Conservation (phyloP, 768 basidiomycete species). For the Grammothele lineata region DNA sequence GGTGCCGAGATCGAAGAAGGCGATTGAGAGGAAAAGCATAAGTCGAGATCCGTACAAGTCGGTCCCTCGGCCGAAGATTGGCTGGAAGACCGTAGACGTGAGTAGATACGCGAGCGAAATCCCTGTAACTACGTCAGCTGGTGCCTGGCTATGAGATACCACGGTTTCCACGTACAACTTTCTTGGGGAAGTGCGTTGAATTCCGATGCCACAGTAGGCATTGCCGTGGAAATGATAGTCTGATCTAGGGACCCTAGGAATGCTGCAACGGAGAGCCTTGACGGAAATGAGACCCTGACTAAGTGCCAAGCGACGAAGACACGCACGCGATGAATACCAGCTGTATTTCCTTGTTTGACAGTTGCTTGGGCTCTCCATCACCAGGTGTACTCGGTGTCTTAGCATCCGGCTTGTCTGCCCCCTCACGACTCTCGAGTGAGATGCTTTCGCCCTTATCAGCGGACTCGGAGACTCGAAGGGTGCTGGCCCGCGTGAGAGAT, state of each 20-base stretch:
- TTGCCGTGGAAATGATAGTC: slow-evolving; percentile 2
- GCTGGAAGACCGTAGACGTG: slow-evolving; percentile 6
- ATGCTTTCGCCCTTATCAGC: no score
- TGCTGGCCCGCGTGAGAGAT: no score
- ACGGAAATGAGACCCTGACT: not conserved
- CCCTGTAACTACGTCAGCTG: not conserved
- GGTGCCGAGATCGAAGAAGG: slow-evolving; percentile 3
- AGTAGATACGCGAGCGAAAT: slow-evolving; percentile 2
- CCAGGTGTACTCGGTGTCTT: no score
- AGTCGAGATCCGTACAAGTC: slow-evolving; percentile 2
- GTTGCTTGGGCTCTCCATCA: not conserved
- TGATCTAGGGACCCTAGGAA: slow-evolving; percentile 6
- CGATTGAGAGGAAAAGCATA: slow-evolving; percentile 3
- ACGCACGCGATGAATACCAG: not conserved
- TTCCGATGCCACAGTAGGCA: slow-evolving; percentile 3
- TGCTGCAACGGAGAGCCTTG: slow-evolving; percentile 33
- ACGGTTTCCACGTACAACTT: not conserved
- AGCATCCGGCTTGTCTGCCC: no score
- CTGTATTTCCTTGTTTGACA: not conserved
- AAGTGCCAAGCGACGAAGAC: not conserved
- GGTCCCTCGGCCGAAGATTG: slow-evolving; percentile 4
- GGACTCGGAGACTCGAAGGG: no score
- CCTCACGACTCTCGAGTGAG: no score
- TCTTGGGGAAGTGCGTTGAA: not conserved
- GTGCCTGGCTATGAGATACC: not conserved